These are phyloP conservation scores for Rusavskia elegans DNA, from an alignment of 495 filamentous ascomycete genomes.

Conservation along the genomic window DNA sequence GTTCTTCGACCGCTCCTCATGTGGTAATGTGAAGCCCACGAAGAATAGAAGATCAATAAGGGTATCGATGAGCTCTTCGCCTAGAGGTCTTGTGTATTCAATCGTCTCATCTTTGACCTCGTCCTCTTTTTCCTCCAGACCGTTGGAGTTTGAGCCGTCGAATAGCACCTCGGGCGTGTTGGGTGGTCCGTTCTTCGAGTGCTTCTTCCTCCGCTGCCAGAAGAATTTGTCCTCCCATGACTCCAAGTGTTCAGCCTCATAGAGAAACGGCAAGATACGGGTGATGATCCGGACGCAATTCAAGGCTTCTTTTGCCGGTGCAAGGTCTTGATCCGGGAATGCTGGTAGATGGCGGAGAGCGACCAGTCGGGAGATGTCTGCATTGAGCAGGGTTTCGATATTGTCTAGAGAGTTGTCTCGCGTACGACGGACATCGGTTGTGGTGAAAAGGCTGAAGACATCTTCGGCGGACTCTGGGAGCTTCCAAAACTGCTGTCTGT, in stretches of 20 bases:
- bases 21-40: constrained; percentile 70
- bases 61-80: constrained; percentile 86
- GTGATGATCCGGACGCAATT: constrained; percentile 92
- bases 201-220: constrained; percentile 60
- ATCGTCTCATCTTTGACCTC: constrained; percentile 32
- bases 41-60: constrained; percentile 85
- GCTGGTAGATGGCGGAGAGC: constrained; percentile 73
- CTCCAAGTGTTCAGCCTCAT: constrained; percentile 76
- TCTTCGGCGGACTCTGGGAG: constrained; percentile 92
- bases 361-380: constrained; percentile 65
- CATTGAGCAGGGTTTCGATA: constrained; percentile 76
- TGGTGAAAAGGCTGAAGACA: constrained; percentile 91
- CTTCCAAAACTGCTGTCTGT: constrained; percentile 70
- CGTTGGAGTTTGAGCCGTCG: constrained; percentile 40
- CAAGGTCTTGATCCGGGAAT: constrained; percentile 75
- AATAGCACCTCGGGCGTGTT: constrained; percentile 62
- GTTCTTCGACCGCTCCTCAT: constrained; percentile 43
- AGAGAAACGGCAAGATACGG: constrained; percentile 80
- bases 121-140: constrained; percentile 24
- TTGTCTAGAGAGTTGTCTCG: constrained; percentile 77
- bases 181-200: constrained; percentile 27
- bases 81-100: constrained; percentile 74
- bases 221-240: constrained; percentile 88
- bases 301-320: constrained; percentile 77
- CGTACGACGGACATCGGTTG: constrained; percentile 81